These are phyloP conservation scores for Solanum tacnaense DNA, from an alignment of 257 asterid species.

Conservation along the genomic window DNA sequence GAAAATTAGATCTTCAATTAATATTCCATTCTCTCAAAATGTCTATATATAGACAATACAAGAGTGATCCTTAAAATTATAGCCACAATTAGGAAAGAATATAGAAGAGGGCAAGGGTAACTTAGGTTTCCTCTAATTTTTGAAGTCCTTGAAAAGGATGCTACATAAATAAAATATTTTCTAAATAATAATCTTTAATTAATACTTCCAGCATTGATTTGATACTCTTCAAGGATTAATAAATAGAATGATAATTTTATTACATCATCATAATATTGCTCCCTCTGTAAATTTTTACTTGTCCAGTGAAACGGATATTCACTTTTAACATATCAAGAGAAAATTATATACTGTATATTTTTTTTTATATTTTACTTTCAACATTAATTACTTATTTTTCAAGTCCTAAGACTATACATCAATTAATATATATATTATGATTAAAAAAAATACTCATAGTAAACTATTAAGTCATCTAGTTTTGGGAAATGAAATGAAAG, in stretches of 20 bases:
- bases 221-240: too few relatives aligned
- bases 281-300: background rate
- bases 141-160: background rate
- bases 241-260: background rate
- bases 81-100: background rate
- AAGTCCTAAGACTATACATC: too few relatives aligned
- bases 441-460: too few relatives aligned
- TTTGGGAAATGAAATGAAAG: background rate
- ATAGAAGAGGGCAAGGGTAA: constrained; percentile 1
- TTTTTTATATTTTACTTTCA: too few relatives aligned
- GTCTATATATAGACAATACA: background rate
- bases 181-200: background rate
- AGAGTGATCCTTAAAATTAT: background rate
- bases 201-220: background rate
- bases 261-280: background rate
- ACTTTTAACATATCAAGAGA: background rate
- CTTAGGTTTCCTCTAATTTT: background rate
- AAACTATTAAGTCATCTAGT: background rate
- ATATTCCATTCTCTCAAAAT: background rate
- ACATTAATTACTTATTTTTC: too few relatives aligned
- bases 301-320: background rate
- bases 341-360: too few relatives aligned
- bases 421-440: too few relatives aligned
- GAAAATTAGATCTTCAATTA: background rate
- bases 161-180: background rate